Evolutionary conservation across 306 rosid species (phyloP).

Genomic region (Leucaena leucocephala): DNA sequence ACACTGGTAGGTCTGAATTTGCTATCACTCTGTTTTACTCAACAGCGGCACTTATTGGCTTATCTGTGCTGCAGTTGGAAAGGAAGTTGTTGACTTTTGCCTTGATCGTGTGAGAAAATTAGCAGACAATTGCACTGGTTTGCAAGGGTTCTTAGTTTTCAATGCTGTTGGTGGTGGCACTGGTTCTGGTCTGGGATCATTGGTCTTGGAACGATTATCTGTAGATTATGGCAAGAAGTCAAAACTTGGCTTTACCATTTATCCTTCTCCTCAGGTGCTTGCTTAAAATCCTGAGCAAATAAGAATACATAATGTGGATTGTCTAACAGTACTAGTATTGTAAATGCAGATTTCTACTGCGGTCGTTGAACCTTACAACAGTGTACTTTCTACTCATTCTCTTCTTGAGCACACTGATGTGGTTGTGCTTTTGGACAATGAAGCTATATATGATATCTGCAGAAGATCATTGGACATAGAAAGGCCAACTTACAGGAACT

Average conservation of each 20-base stretch:
- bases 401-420: conserved; percentile 77
- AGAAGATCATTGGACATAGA: conserved; percentile 74
- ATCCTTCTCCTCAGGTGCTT: conserved; percentile 79
- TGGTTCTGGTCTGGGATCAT: conserved; percentile 78
- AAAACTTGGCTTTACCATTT: conserved; percentile 72
- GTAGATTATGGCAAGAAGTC: conserved; percentile 74
- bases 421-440: conserved; percentile 72
- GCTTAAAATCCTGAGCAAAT: conserved; percentile 14
- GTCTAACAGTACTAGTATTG: not conserved
- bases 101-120: conserved; percentile 64
- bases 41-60: conserved; percentile 35
- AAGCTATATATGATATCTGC: conserved; percentile 78
- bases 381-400: conserved; percentile 71
- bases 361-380: conserved; percentile 80
- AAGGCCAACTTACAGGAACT: conserved; percentile 68
- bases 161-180: conserved; percentile 86
- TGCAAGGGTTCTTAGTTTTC: conserved; percentile 76
- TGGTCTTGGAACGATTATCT: conserved; percentile 69
- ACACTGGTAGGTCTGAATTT: conserved; percentile 51
- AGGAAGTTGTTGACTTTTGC: conserved; percentile 64
- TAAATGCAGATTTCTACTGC: conserved; percentile 72
- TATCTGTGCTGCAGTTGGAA: conserved; percentile 59
- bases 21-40: conserved; percentile 14
- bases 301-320: not conserved
- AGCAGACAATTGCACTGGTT: conserved; percentile 75